Evolutionary conservation across 768 basidiomycete species (phyloP), one percentile per base, ranked within the genome.

Genomic region (Amanita thiersii): DNA sequence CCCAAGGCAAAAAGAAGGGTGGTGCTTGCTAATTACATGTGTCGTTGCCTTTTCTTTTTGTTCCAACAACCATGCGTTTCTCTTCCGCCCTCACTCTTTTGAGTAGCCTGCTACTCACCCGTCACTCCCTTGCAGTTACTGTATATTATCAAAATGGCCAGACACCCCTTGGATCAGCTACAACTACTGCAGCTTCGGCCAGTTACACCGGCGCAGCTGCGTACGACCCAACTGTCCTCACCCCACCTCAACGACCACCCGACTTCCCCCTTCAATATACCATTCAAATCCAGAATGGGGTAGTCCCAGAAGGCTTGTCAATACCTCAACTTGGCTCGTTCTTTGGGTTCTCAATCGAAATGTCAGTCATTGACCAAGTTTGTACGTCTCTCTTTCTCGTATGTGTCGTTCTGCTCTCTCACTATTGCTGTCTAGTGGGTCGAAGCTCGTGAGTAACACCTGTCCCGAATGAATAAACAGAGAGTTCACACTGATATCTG

Each of bases 331-430:
- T 45, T 40, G 79, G 77, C 14, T 68, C 75, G 12, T 86, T 86
- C 51, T 69, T 78, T 42, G 84, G 82, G 3, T 86, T 87, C 54
- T 83, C 79, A 2, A 70, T 88, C 28, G 85, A 88, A 58, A 70
- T 85, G 66, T 84, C 82, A 29, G 77, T 86, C 5, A 69, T 77
- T 5, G 74, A 72, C 43, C 75, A 77, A 62, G 66, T 83, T 48
- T 57, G 81, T 83, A 56, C 57, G 77, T 74, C 55, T 11, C 26
- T n/a, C 26, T 7, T 28, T 7, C 26, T 48, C 57, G 81, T 83
- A 56, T 57, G 77, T 74, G 54, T 11, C 26, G 7, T n/a, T 7
- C n/a, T 7, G 7, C 10, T 37, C 7, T 18, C 34, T 43, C 34
- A 43, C 15, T 3, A 40, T 19, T 18, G 7, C n/a, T n/a, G n/a